phyloP scores from a whole-genome alignment of 1,284 basidiomycete species.

The Irpex sp. region DNA sequence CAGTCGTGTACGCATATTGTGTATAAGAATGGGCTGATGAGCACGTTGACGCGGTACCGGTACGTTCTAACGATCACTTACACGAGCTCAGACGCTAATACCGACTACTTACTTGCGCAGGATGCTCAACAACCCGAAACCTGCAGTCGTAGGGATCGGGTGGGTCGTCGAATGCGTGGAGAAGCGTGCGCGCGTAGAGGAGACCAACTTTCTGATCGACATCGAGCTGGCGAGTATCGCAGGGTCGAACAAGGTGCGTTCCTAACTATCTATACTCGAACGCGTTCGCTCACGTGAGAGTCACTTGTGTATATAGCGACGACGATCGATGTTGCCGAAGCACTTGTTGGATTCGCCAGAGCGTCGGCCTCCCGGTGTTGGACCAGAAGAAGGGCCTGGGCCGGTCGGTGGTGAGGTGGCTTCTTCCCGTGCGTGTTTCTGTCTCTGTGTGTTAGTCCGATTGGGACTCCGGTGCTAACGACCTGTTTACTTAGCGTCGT shows the following conservation, averaged over 20 bases:
- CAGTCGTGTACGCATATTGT: conserved; percentile 87
- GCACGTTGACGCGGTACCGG: conserved; percentile 77
- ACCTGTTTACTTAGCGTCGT: conserved; percentile 3
- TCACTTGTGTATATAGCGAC: conserved; percentile 33
- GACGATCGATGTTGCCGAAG: conserved; percentile 69
- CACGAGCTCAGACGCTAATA: not conserved
- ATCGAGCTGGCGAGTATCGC: conserved; percentile 66
- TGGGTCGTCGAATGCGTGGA: conserved; percentile 91
- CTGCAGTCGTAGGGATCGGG: conserved; percentile 80
- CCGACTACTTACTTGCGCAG: conserved; percentile 27
- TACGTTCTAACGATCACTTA: conserved; percentile 24
- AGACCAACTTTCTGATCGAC: conserved; percentile 66
- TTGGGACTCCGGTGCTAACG: not conserved
- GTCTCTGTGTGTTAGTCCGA: not conserved
- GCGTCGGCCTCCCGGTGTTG: not conserved
- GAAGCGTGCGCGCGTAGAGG: conserved; percentile 59
- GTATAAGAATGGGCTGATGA: conserved; percentile 82
- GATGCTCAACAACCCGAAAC: conserved; percentile 63
- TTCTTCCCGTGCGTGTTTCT: conserved; percentile 13
- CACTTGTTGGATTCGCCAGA: conserved; percentile 21
- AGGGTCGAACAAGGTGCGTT: conserved; percentile 58
- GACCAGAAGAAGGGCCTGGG: not conserved
- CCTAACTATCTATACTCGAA: not conserved
- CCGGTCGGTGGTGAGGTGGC: not conserved
- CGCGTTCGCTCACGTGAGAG: not conserved